Conservation (phyloP, 2,329 filamentous ascomycete genomes). For the Blastomyces percursus region DNA sequence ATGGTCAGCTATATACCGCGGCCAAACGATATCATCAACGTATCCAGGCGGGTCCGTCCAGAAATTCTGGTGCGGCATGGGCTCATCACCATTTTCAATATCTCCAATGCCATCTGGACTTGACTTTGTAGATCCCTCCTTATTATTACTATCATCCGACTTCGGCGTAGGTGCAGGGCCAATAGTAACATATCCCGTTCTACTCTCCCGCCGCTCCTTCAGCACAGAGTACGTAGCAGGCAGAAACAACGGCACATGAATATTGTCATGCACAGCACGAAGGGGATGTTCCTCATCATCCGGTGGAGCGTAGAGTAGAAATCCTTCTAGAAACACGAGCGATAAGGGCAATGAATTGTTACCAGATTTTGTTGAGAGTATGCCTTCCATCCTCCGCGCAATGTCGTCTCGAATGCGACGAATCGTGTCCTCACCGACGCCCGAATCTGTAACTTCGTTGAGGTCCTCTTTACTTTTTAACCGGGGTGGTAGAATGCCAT, state of each 20-base stretch:
- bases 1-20: constrained; percentile 77
- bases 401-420: constrained; percentile 20
- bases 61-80: constrained; percentile 56
- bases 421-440: constrained; percentile 22
- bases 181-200: constrained; percentile 39
- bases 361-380: neutral
- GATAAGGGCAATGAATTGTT: constrained; percentile 12
- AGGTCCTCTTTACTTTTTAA: constrained; percentile 48
- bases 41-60: constrained; percentile 93
- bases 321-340: constrained; percentile 75
- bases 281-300: constrained; percentile 20
- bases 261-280: constrained; percentile 22
- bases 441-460: constrained; percentile 41
- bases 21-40: constrained; percentile 91
- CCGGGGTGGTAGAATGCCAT: constrained; percentile 46
- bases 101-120: constrained; percentile 18
- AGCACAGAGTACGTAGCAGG: constrained; percentile 50
- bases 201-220: constrained; percentile 30
- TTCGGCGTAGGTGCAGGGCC: constrained; percentile 26
- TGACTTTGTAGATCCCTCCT: neutral
- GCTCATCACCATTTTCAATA: constrained; percentile 23
- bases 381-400: constrained; percentile 13
- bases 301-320: constrained; percentile 60
- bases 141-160: neutral
- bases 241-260: constrained; percentile 72